phyloP scores from a whole-genome alignment of 139 green algal species.

The Micractinium conductrix region DNA sequence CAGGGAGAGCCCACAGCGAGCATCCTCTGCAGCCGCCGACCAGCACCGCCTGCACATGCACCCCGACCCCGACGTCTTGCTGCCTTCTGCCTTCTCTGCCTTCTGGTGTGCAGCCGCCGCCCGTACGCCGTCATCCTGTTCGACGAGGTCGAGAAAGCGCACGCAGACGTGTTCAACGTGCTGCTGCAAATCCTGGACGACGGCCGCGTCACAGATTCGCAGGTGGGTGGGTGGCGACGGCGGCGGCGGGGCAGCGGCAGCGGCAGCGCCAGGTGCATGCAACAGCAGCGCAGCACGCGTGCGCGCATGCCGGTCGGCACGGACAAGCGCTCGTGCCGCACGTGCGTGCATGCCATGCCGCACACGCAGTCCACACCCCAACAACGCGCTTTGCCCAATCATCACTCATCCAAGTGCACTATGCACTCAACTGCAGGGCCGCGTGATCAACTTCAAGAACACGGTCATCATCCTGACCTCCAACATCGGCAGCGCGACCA shows the following conservation, averaged over 20 bases:
- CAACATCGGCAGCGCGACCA: conserved; percentile 90
- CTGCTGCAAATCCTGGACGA: conserved; percentile 89
- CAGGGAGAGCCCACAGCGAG: too few relatives aligned
- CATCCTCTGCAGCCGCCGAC: too few relatives aligned
- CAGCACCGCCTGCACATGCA: too few relatives aligned
- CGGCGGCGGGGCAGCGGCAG: too few relatives aligned
- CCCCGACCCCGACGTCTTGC: too few relatives aligned
- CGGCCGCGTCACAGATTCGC: conserved; percentile 82
- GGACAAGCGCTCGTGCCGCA: too few relatives aligned
- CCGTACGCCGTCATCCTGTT: conserved; percentile 67
- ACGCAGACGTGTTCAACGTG: conserved; percentile 90
- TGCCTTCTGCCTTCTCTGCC: neutral
- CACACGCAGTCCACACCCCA: too few relatives aligned
- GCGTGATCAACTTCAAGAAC: conserved; percentile 92
- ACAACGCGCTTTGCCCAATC: too few relatives aligned
- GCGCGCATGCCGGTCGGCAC: too few relatives aligned
- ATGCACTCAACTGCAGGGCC: conserved; percentile 69
- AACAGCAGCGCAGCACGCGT: too few relatives aligned
- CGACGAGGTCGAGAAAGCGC: conserved; percentile 85
- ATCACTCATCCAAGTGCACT: neutral
- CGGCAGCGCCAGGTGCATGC: too few relatives aligned
- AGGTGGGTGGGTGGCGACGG: conserved; percentile 1
- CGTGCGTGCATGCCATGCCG: too few relatives aligned
- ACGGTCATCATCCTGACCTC: conserved; percentile 63
- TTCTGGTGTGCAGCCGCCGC: conserved; percentile 20